Conservation (phyloP, 2,329 filamentous ascomycete genomes). For the Aspergillus intermedius region DNA sequence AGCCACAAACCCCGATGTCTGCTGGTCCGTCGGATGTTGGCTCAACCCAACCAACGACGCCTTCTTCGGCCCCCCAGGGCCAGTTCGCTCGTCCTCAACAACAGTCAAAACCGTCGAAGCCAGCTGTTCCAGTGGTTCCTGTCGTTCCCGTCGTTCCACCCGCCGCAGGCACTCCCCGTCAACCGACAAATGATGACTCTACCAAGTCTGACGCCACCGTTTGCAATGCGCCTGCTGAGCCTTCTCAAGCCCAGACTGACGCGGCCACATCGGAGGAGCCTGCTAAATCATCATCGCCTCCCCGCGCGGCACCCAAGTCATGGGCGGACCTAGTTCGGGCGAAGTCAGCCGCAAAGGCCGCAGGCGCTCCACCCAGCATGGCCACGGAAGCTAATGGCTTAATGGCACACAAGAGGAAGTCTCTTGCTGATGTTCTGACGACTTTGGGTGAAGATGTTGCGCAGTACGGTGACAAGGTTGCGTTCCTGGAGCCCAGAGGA, state of each 20-base stretch:
- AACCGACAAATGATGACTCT: constrained; percentile 28
- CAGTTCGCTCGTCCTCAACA: constrained; percentile 25
- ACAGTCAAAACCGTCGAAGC: constrained; percentile 29
- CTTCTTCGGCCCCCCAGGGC: constrained; percentile 45
- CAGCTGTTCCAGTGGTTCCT: constrained; percentile 41
- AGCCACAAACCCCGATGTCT: constrained; percentile 53
- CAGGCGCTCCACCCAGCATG: constrained; percentile 23
- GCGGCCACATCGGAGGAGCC: constrained; percentile 24
- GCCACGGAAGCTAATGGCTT: constrained; percentile 34
- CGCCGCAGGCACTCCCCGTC: constrained; percentile 29
- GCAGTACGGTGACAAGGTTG: constrained; percentile 54
- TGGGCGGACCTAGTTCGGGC: constrained; percentile 64
- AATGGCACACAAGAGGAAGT: constrained; percentile 48
- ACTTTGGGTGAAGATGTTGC: constrained; percentile 62
- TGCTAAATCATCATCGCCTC: constrained; percentile 34
- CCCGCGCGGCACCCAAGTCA: constrained; percentile 51
- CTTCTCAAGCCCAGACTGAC: neutral
- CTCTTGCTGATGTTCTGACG: constrained; percentile 69
- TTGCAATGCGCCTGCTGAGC: constrained; percentile 5
- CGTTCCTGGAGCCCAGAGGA: constrained; percentile 86
- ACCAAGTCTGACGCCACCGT: constrained; percentile 22
- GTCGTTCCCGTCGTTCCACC: constrained; percentile 43
- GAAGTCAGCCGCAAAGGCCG: constrained; percentile 33
- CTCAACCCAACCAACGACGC: constrained; percentile 50
- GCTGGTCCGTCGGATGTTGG: constrained; percentile 52